These are phyloP conservation scores for Aspergillus spinulosporus DNA, from an alignment of 2,329 filamentous ascomycete species.

Conservation along the genomic window DNA sequence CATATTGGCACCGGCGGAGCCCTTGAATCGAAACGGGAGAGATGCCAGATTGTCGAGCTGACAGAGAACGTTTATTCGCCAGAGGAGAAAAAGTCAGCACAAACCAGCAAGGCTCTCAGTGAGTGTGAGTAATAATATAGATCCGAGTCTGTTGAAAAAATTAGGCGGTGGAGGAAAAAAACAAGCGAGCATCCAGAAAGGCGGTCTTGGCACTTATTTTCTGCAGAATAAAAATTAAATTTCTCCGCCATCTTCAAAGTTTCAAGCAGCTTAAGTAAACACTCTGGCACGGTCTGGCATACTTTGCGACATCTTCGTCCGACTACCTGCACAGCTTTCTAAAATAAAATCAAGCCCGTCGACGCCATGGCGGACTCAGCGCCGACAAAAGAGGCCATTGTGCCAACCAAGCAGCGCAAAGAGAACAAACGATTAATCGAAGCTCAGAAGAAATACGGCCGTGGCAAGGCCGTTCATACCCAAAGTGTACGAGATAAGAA, in stretches of 20 bases:
- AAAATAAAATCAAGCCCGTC: conserved; percentile 7
- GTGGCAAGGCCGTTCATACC: conserved; percentile 72
- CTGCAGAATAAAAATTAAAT: conserved; percentile 21
- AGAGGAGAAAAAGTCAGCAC: conserved; percentile 14
- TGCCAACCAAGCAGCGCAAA: conserved; percentile 37
- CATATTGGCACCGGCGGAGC: conserved; percentile 65
- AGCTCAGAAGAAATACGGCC: conserved; percentile 77
- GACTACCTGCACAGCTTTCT: not conserved
- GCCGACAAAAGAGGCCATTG: conserved; percentile 29
- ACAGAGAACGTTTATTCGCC: conserved; percentile 15
- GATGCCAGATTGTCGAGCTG: conserved; percentile 45
- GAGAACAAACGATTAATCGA: conserved; percentile 43
- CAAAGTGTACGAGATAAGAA: conserved; percentile 85
- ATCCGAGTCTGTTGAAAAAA: conserved; percentile 30
- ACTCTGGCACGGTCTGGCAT: not conserved
- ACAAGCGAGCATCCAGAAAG: conserved; percentile 19
- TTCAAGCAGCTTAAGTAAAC: not conserved
- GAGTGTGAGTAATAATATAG: conserved; percentile 14
- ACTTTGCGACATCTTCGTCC: not conserved
- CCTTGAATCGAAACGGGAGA: conserved; percentile 85
- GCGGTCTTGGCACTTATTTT: conserved; percentile 19
- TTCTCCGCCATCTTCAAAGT: conserved; percentile 4
- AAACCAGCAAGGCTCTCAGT: conserved; percentile 3
- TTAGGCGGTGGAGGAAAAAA: conserved; percentile 35
- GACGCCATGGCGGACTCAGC: conserved; percentile 33